Base-by-base conservation (phyloP, 495 filamentous ascomycete species). In the Penicillium herquei region DNA sequence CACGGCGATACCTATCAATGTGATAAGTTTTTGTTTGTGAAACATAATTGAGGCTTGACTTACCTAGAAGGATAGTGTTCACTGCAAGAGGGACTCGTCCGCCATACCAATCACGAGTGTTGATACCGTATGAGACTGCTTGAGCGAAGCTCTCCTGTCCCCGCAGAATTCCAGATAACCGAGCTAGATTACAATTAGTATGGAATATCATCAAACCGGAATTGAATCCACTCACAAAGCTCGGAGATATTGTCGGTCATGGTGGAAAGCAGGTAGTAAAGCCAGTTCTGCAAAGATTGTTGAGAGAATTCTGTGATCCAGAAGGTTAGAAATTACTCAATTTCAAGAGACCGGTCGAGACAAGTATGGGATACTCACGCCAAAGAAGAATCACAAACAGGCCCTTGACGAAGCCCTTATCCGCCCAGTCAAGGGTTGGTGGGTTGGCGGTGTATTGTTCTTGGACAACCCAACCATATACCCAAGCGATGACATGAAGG, bases 61-160 rank as follows among this genome's bases (percentile, higher is more conserved):
- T 51, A 78, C 78, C 73, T 1, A 79, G 64, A 26, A 80, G 54
- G 30, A 80, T 79, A 6, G 77, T 79, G 39, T 79, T 80, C 0
- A 80, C 75, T 4, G 75, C 72, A 37, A 80, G 58, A 26, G 77
- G 78, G 17, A 81, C 77, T 30, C 78, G 56, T 8, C 78, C 77
- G 0, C 76, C 78, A 39, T 69, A 59, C 78, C 76, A 81, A 17
- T 76, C 65, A 5, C 64, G 61, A 0, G 75, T 76, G 42, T 78
- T 79, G 1, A 87, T 51, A 4, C 84, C 84, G 56, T 78, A 85
- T 16, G 81, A 82, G 3, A 87, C 61, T 6, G 84, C 84, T 62
- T 86, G 79, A 56, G 79, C 79, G 30, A 82, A 84, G 39, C 81
- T 83, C 56, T 86, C 83, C 2, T 82, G 84, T 1, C 81, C 84